phyloP scores from a whole-genome alignment of 805 yeast species.

The Kregervanrija delftensis region DNA sequence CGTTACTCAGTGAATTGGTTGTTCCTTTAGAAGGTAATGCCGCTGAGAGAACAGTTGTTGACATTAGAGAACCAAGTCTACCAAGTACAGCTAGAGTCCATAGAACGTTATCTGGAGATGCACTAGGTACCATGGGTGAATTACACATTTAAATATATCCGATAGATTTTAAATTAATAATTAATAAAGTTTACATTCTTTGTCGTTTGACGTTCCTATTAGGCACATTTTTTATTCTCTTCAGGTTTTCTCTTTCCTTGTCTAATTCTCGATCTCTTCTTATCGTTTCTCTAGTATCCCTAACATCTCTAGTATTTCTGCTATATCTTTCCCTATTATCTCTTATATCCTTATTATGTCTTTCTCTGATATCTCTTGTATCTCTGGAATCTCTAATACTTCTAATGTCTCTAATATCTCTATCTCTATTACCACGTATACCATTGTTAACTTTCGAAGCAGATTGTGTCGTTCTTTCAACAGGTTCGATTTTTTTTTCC shows the following conservation, averaged over 20 bases:
- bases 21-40: constrained; percentile 15
- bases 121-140: too few relatives aligned
- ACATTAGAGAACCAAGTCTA: constrained; percentile 9
- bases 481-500: too few relatives aligned
- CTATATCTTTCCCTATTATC: neutral
- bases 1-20: constrained; percentile 15
- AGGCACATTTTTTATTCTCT: neutral
- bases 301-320: constrained; percentile 1
- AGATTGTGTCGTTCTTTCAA: too few relatives aligned
- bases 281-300: neutral
- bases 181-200: neutral
- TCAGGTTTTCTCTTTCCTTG: constrained; percentile 1
- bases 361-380: neutral
- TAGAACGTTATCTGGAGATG: too few relatives aligned
- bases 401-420: too few relatives aligned
- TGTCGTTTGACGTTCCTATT: constrained; percentile 2
- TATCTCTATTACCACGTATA: constrained; percentile 9
- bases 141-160: too few relatives aligned
- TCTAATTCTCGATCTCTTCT: neutral
- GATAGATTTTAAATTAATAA: neutral
- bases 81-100: constrained; percentile 1
- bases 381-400: neutral
- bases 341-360: neutral
- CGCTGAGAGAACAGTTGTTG: constrained; percentile 1
- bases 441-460: constrained; percentile 6